Evolutionary conservation across 2,329 filamentous ascomycete species (phyloP), one percentile per base, ranked within the genome.

Genomic region (Dactylellina drechsleri): DNA sequence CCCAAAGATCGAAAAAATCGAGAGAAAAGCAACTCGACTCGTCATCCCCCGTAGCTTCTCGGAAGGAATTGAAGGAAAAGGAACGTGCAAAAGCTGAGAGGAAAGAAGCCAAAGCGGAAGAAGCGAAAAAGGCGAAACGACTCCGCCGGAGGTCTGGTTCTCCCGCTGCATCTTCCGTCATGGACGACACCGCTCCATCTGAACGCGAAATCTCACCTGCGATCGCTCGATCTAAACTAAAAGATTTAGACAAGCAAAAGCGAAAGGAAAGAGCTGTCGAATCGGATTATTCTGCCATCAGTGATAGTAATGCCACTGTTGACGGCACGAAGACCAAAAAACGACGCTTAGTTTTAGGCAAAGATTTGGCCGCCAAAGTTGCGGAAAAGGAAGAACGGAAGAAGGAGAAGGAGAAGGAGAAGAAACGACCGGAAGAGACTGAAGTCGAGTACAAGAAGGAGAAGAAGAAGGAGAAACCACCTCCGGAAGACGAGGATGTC

Each of bases 311-410:
- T 41, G 72, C 72, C 43, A 66, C 72, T 4, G 65, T 60, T 2
- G 75, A 74, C 18, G 60, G 52, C 40, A 72, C 77, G 16, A 79
- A 78, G 68, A 64, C 70, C 26, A 79, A 78, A 60, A 78, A 78
- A 54, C 74, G 78, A 61, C 77, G 78, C 8, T 76, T 79, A 43
- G 66, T 79, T 23, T 73, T 78, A 23, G 78, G 77, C 36, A 79
- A 77, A 54, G 78, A 79, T 54, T 67, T 78, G 20, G 77, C 68
- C 15, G 31, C 41, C 3, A 70, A 70, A 52, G 20, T 53, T 2
- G 62, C 61, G 50, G 58, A 67, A 28, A 41, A 59, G 26, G 59
- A 60, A 7, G 68, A 71, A 47, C 59, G 66, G 64, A 50, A 70
- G 31, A 65, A 57, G 40, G 16, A 70, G 36, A 62, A 49, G 47